A percentile compares a stretch with the other conserved stretches of the same genome.
Evolutionary conservation across 805 yeast species (phyloP).

Genomic region (Candida yuanshanica): DNA sequence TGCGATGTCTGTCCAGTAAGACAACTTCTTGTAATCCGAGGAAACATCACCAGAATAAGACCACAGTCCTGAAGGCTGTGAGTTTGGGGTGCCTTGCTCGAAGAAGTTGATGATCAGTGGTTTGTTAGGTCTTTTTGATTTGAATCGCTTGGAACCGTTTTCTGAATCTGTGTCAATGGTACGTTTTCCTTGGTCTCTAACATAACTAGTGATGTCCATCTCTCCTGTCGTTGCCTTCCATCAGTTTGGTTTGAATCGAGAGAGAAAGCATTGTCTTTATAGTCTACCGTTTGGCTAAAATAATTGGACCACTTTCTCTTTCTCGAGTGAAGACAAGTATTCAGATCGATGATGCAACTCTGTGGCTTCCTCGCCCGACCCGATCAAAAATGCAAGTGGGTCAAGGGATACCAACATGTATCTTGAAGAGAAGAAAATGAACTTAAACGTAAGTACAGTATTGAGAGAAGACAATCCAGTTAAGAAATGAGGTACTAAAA

Average conservation of each 20-base stretch:
- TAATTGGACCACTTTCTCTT: background rate
- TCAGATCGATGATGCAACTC: background rate
- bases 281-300: no score
- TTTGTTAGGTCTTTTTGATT: conserved; percentile 4
- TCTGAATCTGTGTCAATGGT: background rate
- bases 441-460: no score
- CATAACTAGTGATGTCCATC: background rate
- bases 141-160: background rate
- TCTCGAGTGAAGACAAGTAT: background rate
- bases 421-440: background rate
- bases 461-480: no score
- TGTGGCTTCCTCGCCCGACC: background rate
- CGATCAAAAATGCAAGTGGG: background rate
- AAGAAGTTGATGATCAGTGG: conserved; percentile 33
- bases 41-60: conserved; percentile 33
- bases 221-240: no score
- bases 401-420: background rate
- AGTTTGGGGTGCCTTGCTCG: conserved; percentile 29
- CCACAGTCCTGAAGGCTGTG: conserved; percentile 31
- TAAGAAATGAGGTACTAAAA: no score
- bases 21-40: conserved; percentile 20
- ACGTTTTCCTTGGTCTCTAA: background rate
- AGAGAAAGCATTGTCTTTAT: no score
- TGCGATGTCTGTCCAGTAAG: conserved; percentile 35
- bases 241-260: no score